phyloP scores from a whole-genome alignment of 192 early-diverging fungal species.

The Phycomyces nitens region DNA sequence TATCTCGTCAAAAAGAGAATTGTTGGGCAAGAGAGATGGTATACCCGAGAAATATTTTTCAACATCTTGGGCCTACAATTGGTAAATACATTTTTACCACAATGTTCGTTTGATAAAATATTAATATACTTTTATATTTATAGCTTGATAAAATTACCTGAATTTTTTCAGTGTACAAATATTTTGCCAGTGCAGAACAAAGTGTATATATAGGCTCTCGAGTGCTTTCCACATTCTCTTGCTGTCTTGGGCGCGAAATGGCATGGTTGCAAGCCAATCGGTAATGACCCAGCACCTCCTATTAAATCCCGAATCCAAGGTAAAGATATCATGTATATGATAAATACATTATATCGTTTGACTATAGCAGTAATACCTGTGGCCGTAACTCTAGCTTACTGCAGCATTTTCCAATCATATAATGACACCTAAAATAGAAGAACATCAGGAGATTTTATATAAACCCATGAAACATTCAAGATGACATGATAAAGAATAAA shows the following conservation, averaged over 20 bases:
- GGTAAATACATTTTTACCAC: neutral
- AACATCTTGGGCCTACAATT: neutral
- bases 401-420: conserved; percentile 50
- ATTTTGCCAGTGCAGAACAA: conserved; percentile 55
- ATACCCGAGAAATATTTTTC: too few species aligned
- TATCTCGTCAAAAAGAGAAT: too few species aligned
- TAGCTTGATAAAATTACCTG: conserved; percentile 13
- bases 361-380: conserved; percentile 14
- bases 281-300: conserved; percentile 42
- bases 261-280: conserved; percentile 33
- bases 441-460: too few species aligned
- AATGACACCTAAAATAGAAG: conserved; percentile 19
- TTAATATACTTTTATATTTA: neutral
- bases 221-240: conserved; percentile 51
- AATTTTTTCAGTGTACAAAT: conserved; percentile 43
- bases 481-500: neutral
- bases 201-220: conserved; percentile 60
- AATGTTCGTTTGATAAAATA: neutral
- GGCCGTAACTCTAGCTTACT: conserved; percentile 43
- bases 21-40: too few species aligned
- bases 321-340: too few species aligned
- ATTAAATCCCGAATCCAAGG: neutral
- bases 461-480: neutral
- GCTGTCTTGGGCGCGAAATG: conserved; percentile 32
- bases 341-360: too few species aligned